phyloP scores from a whole-genome alignment of 208 protist species.

The Angomonas ambiguus region DNA sequence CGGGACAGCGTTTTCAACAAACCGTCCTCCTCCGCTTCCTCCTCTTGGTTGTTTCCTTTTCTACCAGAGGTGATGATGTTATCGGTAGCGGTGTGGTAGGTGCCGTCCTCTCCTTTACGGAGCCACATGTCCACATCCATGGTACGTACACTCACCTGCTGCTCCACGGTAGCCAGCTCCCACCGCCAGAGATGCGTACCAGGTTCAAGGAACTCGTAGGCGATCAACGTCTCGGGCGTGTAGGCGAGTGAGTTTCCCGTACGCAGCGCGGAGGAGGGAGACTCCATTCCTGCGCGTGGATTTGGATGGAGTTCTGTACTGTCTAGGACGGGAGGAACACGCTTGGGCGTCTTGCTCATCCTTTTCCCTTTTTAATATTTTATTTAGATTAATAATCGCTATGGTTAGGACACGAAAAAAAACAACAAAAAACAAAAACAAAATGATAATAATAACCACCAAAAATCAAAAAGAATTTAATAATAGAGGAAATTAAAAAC shows the following conservation, averaged over 20 bases:
- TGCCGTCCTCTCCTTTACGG: not conserved
- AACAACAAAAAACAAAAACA: not conserved
- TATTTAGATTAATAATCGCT: too few relatives aligned
- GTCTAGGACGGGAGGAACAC: too few relatives aligned
- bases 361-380: too few relatives aligned
- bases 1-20: not conserved
- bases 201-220: constrained; percentile 39
- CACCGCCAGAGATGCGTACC: constrained; percentile 14
- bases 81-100: constrained; percentile 10
- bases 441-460: not conserved
- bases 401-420: constrained; percentile 2
- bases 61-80: too few relatives aligned
- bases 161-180: constrained; percentile 19
- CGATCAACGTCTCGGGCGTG: constrained; percentile 28
- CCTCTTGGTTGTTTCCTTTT: constrained; percentile 9
- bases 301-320: too few relatives aligned
- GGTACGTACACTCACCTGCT: not conserved
- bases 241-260: too few relatives aligned
- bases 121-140: constrained; percentile 1
- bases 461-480: constrained; percentile 8
- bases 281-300: too few relatives aligned
- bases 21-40: not conserved
- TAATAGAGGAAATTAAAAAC: not conserved
- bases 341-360: not conserved
- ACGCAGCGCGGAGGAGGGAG: too few relatives aligned